These are phyloP conservation scores for Chaetomium fimeti DNA, from an alignment of 495 filamentous ascomycete species.

Conservation along the genomic window DNA sequence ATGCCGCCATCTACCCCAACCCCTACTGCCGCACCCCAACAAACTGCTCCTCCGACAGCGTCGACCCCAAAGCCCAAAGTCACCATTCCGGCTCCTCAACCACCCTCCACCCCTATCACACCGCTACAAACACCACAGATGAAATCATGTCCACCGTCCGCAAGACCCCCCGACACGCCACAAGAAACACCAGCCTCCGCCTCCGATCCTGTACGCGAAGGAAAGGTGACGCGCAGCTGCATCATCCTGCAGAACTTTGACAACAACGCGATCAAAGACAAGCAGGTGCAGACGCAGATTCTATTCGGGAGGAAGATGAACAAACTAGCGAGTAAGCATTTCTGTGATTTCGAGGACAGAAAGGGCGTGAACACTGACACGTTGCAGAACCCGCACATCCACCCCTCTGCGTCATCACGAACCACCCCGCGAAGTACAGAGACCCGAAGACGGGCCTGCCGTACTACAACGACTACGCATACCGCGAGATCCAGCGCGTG, in stretches of 20 bases:
- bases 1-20: constrained; percentile 22
- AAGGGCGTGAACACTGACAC: constrained; percentile 17
- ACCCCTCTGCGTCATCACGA: constrained; percentile 73
- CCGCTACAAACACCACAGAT: constrained; percentile 19
- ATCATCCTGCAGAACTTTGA: constrained; percentile 60
- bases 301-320: constrained; percentile 54
- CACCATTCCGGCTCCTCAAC: constrained; percentile 19
- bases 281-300: constrained; percentile 54
- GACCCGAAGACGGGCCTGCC: constrained; percentile 75
- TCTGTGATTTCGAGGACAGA: not conserved
- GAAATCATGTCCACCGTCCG: constrained; percentile 17
- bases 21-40: constrained; percentile 7
- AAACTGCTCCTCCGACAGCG: constrained; percentile 20
- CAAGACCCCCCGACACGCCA: constrained; percentile 28
- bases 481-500: constrained; percentile 67
- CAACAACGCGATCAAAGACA: constrained; percentile 53
- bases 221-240: constrained; percentile 48
- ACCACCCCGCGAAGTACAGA: constrained; percentile 70
- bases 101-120: constrained; percentile 14
- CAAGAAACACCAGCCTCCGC: constrained; percentile 21
- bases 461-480: constrained; percentile 72
- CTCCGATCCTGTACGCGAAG: constrained; percentile 30
- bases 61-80: constrained; percentile 16
- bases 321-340: constrained; percentile 51
- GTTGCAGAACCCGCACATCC: constrained; percentile 45